Base-by-base conservation (phyloP, 495 filamentous ascomycete species). In the Trichoderma reesei region DNA sequence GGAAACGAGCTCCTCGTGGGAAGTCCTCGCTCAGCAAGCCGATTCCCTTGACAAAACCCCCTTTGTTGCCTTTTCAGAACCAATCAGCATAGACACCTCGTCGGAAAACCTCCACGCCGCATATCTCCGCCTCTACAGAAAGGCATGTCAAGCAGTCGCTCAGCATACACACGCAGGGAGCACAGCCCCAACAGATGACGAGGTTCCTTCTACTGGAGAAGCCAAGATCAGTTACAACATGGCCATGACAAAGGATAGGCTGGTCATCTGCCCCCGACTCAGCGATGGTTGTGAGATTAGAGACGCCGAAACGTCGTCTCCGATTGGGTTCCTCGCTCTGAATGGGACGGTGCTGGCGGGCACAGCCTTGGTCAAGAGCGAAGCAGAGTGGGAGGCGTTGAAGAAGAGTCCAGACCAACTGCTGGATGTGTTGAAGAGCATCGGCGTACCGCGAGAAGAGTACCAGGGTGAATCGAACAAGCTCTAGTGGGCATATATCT, bases 261-360 rank as follows among this genome's bases (percentile, higher is more conserved):
- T 95, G 85, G 83, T 86, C 44, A 75, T 95, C 5, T 84, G 82
- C 65, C 90, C 90, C 8, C 76, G 90, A 48, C 71, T 73, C 5
- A 73, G 72, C 1, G 81, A 82, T 69, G 82, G 81, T 1, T 62
- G 64, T 5, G 64, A 62, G 44, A 69, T 80, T 20, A 65, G 65
- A 16, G 62, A 65, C 16, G 65, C 65, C 20, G 73, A 78, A 41
- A 75, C 81, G 0, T 69, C 68, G 4, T 77, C 78, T 4, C 71
- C 85, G 3, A 14, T 63, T 33, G 88, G 88, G 0, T 76, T 77
- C 48, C 73, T 92, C 18, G 81, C 83, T 14, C 71, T 93, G 26
- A 93, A 95, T 65, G 90, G 90, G 20, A 93, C 90, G 0, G 76
- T 91, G 59, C 75, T 95, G 20, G 90, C 85, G n/a, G 90, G 88